Evolutionary conservation across 208 protist species (phyloP).

Genomic region (Acanthamoeba culbertsoni): DNA sequence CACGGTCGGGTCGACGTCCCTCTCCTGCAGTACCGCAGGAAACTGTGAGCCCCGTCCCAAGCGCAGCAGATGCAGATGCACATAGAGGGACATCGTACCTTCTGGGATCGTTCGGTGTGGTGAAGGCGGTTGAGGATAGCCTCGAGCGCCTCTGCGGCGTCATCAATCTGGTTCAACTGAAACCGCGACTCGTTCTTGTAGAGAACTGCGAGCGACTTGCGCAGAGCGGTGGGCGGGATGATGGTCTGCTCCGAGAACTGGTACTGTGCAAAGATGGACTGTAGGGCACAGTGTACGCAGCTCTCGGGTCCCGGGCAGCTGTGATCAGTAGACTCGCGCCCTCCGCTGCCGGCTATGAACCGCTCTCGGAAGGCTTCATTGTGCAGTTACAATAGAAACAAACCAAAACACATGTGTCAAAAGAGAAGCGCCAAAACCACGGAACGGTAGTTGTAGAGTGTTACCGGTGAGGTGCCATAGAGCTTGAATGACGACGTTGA

Average conservation of each 20-base stretch:
- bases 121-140: neutral
- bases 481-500: constrained; percentile 58
- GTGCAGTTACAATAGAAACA: too few relatives aligned
- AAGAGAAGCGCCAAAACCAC: too few relatives aligned
- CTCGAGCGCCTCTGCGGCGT: neutral
- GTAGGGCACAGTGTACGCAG: neutral
- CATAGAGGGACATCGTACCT: too few relatives aligned
- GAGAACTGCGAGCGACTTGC: neutral
- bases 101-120: neutral
- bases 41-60: too few relatives aligned
- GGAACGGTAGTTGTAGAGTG: too few relatives aligned
- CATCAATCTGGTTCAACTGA: neutral
- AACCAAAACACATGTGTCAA: too few relatives aligned
- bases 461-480: constrained; percentile 58
- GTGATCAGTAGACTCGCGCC: neutral
- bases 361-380: neutral
- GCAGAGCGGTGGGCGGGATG: neutral
- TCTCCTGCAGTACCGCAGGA: too few relatives aligned
- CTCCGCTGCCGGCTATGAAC: neutral
- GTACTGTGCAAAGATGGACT: neutral
- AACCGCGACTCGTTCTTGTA: constrained; percentile 23
- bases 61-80: too few relatives aligned
- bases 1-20: neutral
- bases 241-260: constrained; percentile 25
- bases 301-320: neutral